Percentiles rank a stretch among this genome's conserved stretches.
These are phyloP conservation scores for Fusarium sp. DNA, from an alignment of 2,329 filamentous ascomycete species.

Conservation along the genomic window DNA sequence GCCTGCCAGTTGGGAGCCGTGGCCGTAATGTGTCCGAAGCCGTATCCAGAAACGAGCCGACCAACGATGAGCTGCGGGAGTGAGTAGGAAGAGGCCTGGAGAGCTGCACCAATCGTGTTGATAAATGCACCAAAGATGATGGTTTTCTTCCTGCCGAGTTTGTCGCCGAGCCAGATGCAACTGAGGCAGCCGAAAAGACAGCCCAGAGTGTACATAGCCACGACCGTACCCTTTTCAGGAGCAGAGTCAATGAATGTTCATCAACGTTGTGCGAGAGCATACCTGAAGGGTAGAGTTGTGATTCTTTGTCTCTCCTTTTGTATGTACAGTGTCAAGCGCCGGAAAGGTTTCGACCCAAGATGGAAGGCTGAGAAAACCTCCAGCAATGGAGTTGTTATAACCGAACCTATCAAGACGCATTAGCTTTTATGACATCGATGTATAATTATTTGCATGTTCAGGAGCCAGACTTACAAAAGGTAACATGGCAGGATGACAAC, in stretches of 20 bases:
- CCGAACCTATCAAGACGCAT: accelerated
- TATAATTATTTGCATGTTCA: too few species aligned
- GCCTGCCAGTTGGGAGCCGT: slow-evolving; percentile 10
- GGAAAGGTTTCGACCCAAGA: slow-evolving; percentile 11
- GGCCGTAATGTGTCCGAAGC: slow-evolving; percentile 2
- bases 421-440: background rate
- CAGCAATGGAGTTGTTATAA: slow-evolving; percentile 4
- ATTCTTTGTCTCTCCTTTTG: background rate
- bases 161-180: slow-evolving; percentile 9
- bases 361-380: slow-evolving; percentile 1
- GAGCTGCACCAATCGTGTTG: slow-evolving; percentile 7
- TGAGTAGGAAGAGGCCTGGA: background rate
- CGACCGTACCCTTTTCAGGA: background rate
- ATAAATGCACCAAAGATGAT: background rate
- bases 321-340: background rate
- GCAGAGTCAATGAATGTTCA: too few species aligned
- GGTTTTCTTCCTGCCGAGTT: background rate
- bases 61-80: background rate
- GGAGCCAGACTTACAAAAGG: background rate
- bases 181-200: slow-evolving; percentile 10
- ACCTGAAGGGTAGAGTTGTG: slow-evolving; percentile 6
- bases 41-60: slow-evolving; percentile 1
- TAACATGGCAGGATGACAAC: slow-evolving; percentile 3
- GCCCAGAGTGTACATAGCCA: slow-evolving; percentile 1
- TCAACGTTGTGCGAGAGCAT: accelerated